Conservation (phyloP, 2,329 filamentous ascomycete genomes). For the Phoma herbarum region DNA sequence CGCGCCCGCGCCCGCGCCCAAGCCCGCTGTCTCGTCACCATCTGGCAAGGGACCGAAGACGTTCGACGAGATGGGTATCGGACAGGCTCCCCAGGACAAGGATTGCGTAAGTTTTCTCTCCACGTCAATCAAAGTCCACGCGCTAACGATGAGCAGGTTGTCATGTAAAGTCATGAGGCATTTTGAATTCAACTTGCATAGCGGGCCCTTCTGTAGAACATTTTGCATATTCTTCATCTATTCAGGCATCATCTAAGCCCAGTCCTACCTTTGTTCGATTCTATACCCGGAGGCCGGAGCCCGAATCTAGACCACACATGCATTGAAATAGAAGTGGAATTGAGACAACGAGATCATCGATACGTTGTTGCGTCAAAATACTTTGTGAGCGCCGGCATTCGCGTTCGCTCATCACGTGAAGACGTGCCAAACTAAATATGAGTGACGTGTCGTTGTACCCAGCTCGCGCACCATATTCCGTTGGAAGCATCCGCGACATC, state of each 20-base stretch:
- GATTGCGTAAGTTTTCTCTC: slow-evolving; percentile 77
- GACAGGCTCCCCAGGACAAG: slow-evolving; percentile 79
- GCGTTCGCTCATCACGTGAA: slow-evolving; percentile 13
- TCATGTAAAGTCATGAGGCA: slow-evolving; percentile 36
- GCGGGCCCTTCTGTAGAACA: slow-evolving; percentile 24
- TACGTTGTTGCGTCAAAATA: not conserved
- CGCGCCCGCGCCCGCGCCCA: slow-evolving; percentile 37
- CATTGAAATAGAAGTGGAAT: slow-evolving; percentile 5
- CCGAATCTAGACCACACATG: not conserved
- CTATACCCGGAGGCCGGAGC: slow-evolving; percentile 12
- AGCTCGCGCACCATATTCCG: not conserved
- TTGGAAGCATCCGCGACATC: too few relatives aligned
- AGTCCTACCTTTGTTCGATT: slow-evolving; percentile 24
- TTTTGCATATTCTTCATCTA: slow-evolving; percentile 22
- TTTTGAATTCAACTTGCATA: slow-evolving; percentile 28
- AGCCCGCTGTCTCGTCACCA: slow-evolving; percentile 40
- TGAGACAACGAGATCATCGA: not conserved
- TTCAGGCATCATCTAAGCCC: slow-evolving; percentile 14
- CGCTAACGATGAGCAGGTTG: slow-evolving; percentile 33
- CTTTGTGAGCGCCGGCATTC: not conserved
- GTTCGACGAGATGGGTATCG: slow-evolving; percentile 98
- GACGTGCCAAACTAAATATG: not conserved
- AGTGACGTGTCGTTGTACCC: not conserved
- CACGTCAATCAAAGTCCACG: too few relatives aligned
- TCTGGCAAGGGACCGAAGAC: slow-evolving; percentile 85